phyloP scores from a whole-genome alignment of 75 land plant genomes.

The Selaginella moellendorffii region DNA sequence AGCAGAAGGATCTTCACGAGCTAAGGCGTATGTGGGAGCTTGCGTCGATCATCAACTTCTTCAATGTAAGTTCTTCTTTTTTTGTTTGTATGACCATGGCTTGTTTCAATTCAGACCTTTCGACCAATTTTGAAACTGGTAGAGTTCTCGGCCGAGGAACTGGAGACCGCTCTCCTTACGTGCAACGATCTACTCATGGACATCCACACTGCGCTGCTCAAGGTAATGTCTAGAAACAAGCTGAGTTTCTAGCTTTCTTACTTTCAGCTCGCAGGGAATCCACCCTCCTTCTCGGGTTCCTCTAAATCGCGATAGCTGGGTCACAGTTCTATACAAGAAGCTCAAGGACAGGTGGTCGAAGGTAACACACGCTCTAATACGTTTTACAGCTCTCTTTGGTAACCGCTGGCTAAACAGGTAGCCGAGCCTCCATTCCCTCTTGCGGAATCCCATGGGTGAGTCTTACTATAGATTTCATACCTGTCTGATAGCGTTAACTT shows the following conservation, averaged over 20 bases:
- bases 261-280: constrained; percentile 43
- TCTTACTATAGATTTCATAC: not conserved
- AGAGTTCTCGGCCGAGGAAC: constrained; percentile 81
- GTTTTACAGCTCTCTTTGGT: constrained; percentile 1
- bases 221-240: constrained; percentile 28
- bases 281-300: constrained; percentile 52
- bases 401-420: no score
- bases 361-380: constrained; percentile 25
- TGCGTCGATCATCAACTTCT: constrained; percentile 71
- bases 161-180: constrained; percentile 77
- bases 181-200: constrained; percentile 63
- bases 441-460: constrained; percentile 42
- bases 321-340: constrained; percentile 54
- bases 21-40: constrained; percentile 88
- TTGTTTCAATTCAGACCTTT: constrained; percentile 39
- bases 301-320: constrained; percentile 51
- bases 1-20: constrained; percentile 43
- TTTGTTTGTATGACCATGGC: not conserved
- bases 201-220: constrained; percentile 75
- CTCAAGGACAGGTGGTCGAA: constrained; percentile 69
- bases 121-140: constrained; percentile 60
- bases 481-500: not conserved
- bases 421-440: constrained; percentile 80
- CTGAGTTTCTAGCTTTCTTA: not conserved
- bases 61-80: constrained; percentile 37